A percentile compares a stretch with the other conserved stretches of the same genome.
Evolutionary conservation across 306 rosid genomes (phyloP).

Genomic region (Vigna unguiculata): DNA sequence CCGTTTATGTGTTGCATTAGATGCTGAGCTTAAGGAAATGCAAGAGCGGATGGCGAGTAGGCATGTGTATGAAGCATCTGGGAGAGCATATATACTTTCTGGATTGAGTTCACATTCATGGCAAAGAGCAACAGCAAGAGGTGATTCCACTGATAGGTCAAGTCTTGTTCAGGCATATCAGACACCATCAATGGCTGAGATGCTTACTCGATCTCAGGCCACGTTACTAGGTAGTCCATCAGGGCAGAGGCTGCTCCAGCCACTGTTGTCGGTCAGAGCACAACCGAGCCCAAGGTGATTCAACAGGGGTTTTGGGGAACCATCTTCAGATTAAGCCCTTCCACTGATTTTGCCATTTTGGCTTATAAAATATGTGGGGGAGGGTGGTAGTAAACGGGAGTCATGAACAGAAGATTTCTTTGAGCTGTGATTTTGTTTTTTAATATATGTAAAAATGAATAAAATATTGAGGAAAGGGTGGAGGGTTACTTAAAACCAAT

Average conservation of each 20-base stretch:
- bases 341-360: constrained; percentile 51
- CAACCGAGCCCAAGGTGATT: constrained; percentile 87
- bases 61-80: constrained; percentile 95
- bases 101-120: constrained; percentile 98
- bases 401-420: constrained; percentile 51
- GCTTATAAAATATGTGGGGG: constrained; percentile 46
- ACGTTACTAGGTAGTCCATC: constrained; percentile 81
- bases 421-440: constrained; percentile 70
- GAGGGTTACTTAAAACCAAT: constrained; percentile 59
- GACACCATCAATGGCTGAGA: constrained; percentile 95
- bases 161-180: constrained; percentile 91
- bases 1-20: constrained; percentile 82
- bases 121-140: constrained; percentile 99
- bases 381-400: constrained; percentile 57
- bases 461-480: constrained; percentile 60
- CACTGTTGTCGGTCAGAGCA: constrained; percentile 64
- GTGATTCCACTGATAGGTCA: constrained; percentile 88
- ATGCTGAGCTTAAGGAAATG: constrained; percentile 98
- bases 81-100: constrained; percentile 95
- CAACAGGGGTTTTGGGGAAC: constrained; percentile 39
- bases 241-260: constrained; percentile 84
- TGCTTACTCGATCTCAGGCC: constrained; percentile 97
- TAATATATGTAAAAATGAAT: constrained; percentile 79
- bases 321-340: constrained; percentile 49
- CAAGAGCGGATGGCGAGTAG: constrained; percentile 96